Base-by-base conservation (phyloP, 2,329 filamentous ascomycete genomes). In the Pseudocercospora macadamiae region DNA sequence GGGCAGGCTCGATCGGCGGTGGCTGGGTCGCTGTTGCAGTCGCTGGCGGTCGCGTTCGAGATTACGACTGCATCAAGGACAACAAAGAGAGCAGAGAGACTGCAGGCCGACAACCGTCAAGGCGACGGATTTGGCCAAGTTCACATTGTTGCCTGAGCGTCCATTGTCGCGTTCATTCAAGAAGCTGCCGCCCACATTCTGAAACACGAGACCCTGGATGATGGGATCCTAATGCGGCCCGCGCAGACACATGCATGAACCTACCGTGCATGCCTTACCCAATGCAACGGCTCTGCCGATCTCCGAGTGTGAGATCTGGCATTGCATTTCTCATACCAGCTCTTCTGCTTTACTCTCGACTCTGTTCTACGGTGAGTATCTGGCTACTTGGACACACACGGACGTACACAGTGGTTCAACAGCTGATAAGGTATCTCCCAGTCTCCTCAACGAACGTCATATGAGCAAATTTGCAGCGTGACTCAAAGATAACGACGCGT, bases 131-230 rank as follows among this genome's bases (percentile, higher is more conserved):
- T 3, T 26, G 21, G 45, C n/a, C 45, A 49, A 49, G 45, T 26
- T 49, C 45, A 49, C 45, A 49, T 49, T 49, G 45, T 32, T 49
- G 45, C 26, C 45, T 49, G 18, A n/a, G 45, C 26, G 10, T 23
- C 23, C 45, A 49, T 49, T 32, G 45, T 49, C 45, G 45, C 26
- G 6, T 28, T 18, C 25, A 30, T 10, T 25, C 14, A 2, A 44
- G 21, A 45, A 45, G 39, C 16, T 45, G 39, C 39, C 18, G 18
- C n/a, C 3, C 36, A 19, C 36, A 39, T 39, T 39, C 36, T 39
- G 36, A 19, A 19, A 39, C 36, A 39, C 36, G 14, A 39, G 36
- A 39, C 36, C 36, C 36, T 39, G 18, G 36, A 18, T 19, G 36
- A n/a, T n/a, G n/a, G n/a, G n/a, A n/a, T n/a, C n/a, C n/a, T n/a